A percentile compares a stretch with the other conserved stretches of the same genome.
phyloP scores from a whole-genome alignment of 1,139 yeast genomes.

The Pichia sp. region DNA sequence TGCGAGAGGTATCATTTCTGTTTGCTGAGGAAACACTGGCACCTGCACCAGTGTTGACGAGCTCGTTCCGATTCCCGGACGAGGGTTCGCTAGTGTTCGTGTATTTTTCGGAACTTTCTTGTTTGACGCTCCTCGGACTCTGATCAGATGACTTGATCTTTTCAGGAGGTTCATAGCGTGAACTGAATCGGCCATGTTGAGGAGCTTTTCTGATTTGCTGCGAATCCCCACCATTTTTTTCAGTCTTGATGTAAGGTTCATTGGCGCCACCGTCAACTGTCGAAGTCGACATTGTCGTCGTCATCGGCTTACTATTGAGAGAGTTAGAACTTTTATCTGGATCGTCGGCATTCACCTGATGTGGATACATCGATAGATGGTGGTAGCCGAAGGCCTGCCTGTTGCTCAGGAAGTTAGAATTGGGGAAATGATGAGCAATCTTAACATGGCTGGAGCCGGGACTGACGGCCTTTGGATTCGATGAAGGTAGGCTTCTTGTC shows the following conservation, averaged over 20 bases:
- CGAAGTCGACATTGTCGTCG: too few species aligned
- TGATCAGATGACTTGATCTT: not conserved
- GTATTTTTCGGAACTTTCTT: not conserved
- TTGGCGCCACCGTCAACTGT: not conserved
- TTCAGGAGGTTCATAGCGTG: not conserved
- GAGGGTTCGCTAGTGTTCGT: not conserved
- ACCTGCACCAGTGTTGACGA: conserved; percentile 3
- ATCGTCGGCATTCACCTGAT: not conserved
- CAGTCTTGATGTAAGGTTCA: not conserved
- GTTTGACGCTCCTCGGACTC: not conserved
- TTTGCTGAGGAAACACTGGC: not conserved
- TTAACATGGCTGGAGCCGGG: not conserved
- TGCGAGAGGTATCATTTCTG: conserved; percentile 8
- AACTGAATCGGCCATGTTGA: not conserved
- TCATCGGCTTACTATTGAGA: too few species aligned
- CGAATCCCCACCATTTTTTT: not conserved
- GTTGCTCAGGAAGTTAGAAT: not conserved
- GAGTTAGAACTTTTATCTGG: not conserved
- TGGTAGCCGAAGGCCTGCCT: not conserved
- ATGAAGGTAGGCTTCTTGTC: not conserved
- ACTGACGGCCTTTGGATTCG: not conserved
- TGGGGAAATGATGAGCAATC: not conserved
- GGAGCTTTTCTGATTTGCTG: not conserved
- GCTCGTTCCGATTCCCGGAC: not conserved
- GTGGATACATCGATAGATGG: not conserved